These are phyloP conservation scores for Xylaria hypoxylon DNA, from an alignment of 2,329 filamentous ascomycete species.

Conservation along the genomic window DNA sequence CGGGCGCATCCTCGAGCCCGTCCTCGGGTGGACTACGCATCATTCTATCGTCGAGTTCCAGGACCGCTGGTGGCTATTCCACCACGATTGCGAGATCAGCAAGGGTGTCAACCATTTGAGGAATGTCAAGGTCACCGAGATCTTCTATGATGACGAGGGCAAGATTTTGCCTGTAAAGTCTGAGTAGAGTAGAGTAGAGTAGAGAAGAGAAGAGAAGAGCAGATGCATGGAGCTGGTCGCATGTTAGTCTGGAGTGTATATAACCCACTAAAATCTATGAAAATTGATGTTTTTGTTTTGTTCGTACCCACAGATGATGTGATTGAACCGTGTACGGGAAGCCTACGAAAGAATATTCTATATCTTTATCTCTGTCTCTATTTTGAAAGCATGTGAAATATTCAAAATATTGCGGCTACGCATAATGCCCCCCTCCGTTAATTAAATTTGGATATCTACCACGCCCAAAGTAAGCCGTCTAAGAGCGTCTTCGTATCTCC, in stretches of 20 bases:
- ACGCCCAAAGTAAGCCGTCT: slow-evolving; percentile 68
- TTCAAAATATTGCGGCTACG: neutral
- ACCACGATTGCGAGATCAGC: slow-evolving; percentile 78
- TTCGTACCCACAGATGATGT: neutral
- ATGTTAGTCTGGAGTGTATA: slow-evolving; percentile 12
- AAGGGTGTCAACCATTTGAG: slow-evolving; percentile 77
- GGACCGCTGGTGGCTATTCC: slow-evolving; percentile 79
- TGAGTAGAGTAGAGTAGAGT: slow-evolving; percentile 5
- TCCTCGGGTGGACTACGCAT: slow-evolving; percentile 84
- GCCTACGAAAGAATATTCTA: neutral
- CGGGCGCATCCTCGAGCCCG: slow-evolving; percentile 78
- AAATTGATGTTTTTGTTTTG: neutral
- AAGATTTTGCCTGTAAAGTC: slow-evolving; percentile 63
- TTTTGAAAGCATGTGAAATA: neutral
- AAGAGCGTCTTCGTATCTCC: slow-evolving; percentile 77
- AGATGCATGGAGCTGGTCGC: neutral
- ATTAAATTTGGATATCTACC: slow-evolving; percentile 38
- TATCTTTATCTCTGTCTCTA: neutral
- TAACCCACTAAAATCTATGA: slow-evolving; percentile 3
- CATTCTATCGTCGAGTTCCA: slow-evolving; percentile 81
- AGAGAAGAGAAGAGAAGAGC: neutral
- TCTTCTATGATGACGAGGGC: slow-evolving; percentile 76
- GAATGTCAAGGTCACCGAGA: slow-evolving; percentile 79
- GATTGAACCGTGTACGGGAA: neutral
- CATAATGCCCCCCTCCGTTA: neutral